These are phyloP conservation scores for Kurtzmaniella natalensis DNA, from an alignment of 1,139 yeast genomes.

Conservation along the genomic window DNA sequence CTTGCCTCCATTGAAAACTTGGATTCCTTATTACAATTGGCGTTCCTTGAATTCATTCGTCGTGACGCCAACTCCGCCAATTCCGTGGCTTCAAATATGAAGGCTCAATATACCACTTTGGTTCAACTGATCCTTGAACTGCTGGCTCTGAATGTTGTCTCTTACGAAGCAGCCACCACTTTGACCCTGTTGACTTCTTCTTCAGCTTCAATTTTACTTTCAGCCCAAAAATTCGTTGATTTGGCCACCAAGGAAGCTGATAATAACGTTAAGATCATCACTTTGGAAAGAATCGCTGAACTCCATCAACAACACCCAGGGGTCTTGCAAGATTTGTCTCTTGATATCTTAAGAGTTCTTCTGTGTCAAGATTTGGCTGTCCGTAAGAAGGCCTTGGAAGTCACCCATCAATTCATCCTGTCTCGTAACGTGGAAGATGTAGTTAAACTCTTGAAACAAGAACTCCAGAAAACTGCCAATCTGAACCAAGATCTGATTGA, in stretches of 20 bases:
- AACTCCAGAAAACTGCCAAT: slow-evolving; percentile 66
- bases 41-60: slow-evolving; percentile 88
- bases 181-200: slow-evolving; percentile 69
- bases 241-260: slow-evolving; percentile 90
- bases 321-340: slow-evolving; percentile 74
- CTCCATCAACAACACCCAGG: slow-evolving; percentile 78
- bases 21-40: slow-evolving; percentile 84
- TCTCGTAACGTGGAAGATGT: slow-evolving; percentile 94
- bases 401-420: slow-evolving; percentile 74
- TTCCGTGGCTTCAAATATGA: slow-evolving; percentile 63
- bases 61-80: slow-evolving; percentile 60
- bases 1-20: slow-evolving; percentile 58
- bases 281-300: slow-evolving; percentile 79
- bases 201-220: slow-evolving; percentile 63
- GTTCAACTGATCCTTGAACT: slow-evolving; percentile 71
- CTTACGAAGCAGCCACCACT: slow-evolving; percentile 89
- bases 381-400: slow-evolving; percentile 80
- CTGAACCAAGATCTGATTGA: slow-evolving; percentile 71
- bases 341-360: slow-evolving; percentile 83
- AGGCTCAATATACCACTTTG: slow-evolving; percentile 66
- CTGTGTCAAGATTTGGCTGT: slow-evolving; percentile 88
- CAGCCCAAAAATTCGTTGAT: slow-evolving; percentile 83
- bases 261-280: slow-evolving; percentile 88
- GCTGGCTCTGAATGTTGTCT: slow-evolving; percentile 68
- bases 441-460: slow-evolving; percentile 85